Conservation (phyloP, 331 rosid species). For the Malus hybrid region DNA sequence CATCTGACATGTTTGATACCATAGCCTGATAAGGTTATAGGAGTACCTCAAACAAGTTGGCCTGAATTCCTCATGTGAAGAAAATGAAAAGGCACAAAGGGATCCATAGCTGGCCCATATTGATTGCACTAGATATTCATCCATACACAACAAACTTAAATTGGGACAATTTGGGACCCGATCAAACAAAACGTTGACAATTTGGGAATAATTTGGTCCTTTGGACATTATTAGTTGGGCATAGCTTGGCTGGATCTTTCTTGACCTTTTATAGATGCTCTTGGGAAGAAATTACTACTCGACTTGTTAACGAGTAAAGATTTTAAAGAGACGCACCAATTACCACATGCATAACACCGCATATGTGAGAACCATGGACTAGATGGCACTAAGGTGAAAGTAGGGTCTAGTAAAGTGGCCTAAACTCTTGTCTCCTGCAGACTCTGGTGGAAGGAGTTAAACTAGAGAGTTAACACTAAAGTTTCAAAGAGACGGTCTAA, state of each 20-base stretch:
- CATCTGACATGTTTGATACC: neutral
- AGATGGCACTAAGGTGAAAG: neutral
- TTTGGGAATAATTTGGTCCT: neutral
- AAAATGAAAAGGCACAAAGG: neutral
- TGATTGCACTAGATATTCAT: neutral
- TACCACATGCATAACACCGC: neutral
- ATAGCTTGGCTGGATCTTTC: too few relatives aligned
- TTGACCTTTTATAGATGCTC: too few relatives aligned
- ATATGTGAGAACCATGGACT: neutral
- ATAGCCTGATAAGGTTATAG: too few relatives aligned
- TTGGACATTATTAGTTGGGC: neutral
- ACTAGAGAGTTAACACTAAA: neutral
- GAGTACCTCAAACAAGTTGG: neutral
- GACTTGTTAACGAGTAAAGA: neutral
- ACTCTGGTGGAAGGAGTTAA: too few relatives aligned
- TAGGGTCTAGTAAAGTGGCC: neutral
- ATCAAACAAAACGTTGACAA: too few relatives aligned
- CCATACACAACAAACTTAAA: neutral
- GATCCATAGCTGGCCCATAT: neutral
- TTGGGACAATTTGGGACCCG: neutral
- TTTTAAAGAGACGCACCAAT: too few relatives aligned
- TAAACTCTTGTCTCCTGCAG: too few relatives aligned
- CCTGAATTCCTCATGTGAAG: neutral
- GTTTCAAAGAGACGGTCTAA: neutral
- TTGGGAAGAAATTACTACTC: too few relatives aligned